Evolutionary conservation across 2,329 filamentous ascomycete species (phyloP).

Genomic region (Beauveria sp.): DNA sequence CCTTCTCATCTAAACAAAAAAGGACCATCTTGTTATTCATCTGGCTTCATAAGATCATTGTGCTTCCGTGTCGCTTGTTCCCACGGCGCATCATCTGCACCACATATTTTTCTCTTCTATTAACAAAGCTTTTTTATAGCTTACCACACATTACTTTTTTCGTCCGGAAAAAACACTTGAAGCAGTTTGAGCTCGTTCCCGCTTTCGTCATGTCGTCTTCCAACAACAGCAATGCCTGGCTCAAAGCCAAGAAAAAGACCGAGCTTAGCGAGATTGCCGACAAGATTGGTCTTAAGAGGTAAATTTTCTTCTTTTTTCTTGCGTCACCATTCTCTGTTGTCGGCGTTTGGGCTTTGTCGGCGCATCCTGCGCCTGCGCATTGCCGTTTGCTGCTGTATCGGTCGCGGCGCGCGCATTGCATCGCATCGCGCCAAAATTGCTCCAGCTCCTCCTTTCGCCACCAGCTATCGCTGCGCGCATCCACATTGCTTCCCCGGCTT

Average conservation of each 20-base stretch:
- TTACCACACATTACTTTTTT: background rate
- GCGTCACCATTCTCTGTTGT: background rate
- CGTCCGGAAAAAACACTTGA: background rate
- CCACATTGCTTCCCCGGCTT: background rate
- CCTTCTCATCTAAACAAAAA: conserved; percentile 9
- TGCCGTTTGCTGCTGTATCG: background rate
- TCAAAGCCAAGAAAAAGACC: conserved; percentile 74
- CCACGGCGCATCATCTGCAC: background rate
- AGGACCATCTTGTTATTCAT: conserved; percentile 1
- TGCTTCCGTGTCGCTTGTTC: conserved; percentile 4
- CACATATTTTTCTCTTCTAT: background rate
- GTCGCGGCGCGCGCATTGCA: conserved; percentile 1
- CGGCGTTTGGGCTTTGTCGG: too few relatives aligned
- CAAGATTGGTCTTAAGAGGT: conserved; percentile 64
- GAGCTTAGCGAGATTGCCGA: conserved; percentile 71
- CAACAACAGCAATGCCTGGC: conserved; percentile 54
- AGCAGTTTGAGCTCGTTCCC: background rate
- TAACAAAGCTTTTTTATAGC: conserved; percentile 8
- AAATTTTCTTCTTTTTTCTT: conserved; percentile 30
- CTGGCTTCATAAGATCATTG: background rate
- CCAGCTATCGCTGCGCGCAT: background rate
- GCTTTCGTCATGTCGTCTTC: conserved; percentile 19
- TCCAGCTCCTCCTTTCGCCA: background rate
- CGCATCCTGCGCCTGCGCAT: background rate
- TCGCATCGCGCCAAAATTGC: conserved; percentile 2